phyloP scores from a whole-genome alignment of 306 rosid genomes.

The Castanea mollissima region DNA sequence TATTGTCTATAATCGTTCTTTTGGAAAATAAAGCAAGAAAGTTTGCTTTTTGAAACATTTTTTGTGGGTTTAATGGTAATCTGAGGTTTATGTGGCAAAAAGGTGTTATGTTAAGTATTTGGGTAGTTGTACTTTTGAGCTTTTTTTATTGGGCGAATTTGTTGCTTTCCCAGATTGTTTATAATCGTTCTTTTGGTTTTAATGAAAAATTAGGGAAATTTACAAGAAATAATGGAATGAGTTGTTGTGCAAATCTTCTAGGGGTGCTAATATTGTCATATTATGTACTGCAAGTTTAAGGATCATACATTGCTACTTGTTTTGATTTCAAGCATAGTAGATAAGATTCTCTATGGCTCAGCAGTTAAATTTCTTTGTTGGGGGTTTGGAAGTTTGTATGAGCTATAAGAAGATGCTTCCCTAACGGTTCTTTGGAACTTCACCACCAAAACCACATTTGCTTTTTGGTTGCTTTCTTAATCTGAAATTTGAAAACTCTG shows the following conservation, averaged over 20 bases:
- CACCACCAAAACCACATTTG: not conserved
- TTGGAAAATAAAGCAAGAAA: no score
- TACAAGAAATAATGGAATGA: not conserved
- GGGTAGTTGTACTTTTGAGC: not conserved
- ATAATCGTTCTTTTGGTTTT: no score
- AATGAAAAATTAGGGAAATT: no score
- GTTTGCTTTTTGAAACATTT: not conserved
- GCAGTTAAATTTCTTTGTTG: no score
- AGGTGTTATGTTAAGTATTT: not conserved
- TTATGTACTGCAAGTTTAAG: not conserved
- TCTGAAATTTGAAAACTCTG: not conserved
- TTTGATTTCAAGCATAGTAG: not conserved
- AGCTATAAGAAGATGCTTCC: not conserved
- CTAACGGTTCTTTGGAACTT: not conserved
- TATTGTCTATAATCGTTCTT: no score
- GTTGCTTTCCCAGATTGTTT: not conserved
- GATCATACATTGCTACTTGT: not conserved
- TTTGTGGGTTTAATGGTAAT: not conserved
- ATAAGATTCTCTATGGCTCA: not conserved
- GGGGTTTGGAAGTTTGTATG: no score
- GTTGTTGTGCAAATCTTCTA: not conserved
- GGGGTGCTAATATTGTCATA: not conserved
- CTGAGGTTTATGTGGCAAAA: not conserved
- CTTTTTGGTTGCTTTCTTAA: not conserved
- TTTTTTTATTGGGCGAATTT: not conserved